phyloP scores from a whole-genome alignment of 768 basidiomycete species.

The Tricholoma flavovirens region DNA sequence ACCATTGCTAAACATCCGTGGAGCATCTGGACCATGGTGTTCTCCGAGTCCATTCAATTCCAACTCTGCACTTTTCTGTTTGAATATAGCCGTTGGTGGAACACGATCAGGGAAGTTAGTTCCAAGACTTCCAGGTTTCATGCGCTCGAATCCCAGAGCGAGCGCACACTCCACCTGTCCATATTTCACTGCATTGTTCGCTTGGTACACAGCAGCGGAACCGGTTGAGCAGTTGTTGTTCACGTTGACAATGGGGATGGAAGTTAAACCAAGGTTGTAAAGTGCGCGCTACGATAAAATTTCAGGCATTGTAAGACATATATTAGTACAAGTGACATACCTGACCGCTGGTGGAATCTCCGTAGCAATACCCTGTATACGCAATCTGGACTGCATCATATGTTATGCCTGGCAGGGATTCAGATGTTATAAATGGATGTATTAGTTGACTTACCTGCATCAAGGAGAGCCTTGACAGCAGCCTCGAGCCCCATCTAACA shows the following conservation, averaged over 20 bases:
- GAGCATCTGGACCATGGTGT: slow-evolving; percentile 66
- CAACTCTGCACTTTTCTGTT: slow-evolving; percentile 37
- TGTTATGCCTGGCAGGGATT: slow-evolving; percentile 54
- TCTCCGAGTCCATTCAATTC: slow-evolving; percentile 46
- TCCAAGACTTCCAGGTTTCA: slow-evolving; percentile 69
- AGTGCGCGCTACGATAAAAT: slow-evolving; percentile 51
- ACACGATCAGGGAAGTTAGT: slow-evolving; percentile 55
- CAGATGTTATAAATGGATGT: neutral
- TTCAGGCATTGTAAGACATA: neutral
- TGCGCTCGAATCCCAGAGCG: slow-evolving; percentile 84
- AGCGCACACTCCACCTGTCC: slow-evolving; percentile 70
- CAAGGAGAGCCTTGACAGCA: slow-evolving; percentile 79
- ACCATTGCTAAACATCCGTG: slow-evolving; percentile 71
- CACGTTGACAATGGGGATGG: slow-evolving; percentile 80
- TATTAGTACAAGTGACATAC: slow-evolving; percentile 27
- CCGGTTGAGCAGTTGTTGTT: slow-evolving; percentile 89
- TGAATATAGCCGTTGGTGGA: slow-evolving; percentile 44
- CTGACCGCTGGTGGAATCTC: slow-evolving; percentile 75
- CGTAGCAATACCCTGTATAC: slow-evolving; percentile 74
- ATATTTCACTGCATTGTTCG: slow-evolving; percentile 63
- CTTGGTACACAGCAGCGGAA: slow-evolving; percentile 70
- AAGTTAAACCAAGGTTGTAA: slow-evolving; percentile 78
- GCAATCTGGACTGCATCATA: slow-evolving; percentile 75
- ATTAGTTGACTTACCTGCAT: slow-evolving; percentile 48
- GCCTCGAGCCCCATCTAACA: slow-evolving; percentile 82